Conservation (phyloP, 2,329 filamentous ascomycete genomes). For the Didymella pinodella region DNA sequence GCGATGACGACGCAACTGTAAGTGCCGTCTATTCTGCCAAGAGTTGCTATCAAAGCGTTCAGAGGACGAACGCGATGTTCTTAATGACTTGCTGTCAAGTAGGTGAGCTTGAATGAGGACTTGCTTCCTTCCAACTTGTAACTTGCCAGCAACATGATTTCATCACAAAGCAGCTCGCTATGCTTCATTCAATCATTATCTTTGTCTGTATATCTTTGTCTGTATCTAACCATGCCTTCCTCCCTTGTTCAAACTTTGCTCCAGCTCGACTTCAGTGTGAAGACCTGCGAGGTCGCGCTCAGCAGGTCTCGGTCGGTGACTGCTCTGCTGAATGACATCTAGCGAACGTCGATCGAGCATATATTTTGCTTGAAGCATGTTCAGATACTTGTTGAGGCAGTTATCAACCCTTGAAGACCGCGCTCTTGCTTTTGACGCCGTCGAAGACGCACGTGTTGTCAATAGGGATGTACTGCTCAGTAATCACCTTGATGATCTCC, state of each 20-base stretch:
- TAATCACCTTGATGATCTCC: slow-evolving; percentile 89
- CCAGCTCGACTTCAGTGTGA: not conserved
- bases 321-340: not conserved
- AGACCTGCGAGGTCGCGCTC: not conserved
- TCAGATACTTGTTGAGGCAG: no score
- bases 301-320: not conserved
- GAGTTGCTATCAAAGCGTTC: not conserved
- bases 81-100: not conserved
- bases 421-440: slow-evolving; percentile 64
- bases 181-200: not conserved
- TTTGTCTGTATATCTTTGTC: not conserved
- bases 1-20: not conserved
- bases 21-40: slow-evolving; percentile 2
- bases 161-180: not conserved
- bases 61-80: not conserved
- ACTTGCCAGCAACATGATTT: not conserved
- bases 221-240: not conserved
- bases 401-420: slow-evolving; percentile 58
- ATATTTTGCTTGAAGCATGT: not conserved
- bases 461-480: slow-evolving; percentile 70
- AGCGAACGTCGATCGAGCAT: not conserved
- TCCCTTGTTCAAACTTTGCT: not conserved
- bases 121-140: not conserved
- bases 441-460: slow-evolving; percentile 71
- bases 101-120: not conserved